A percentile compares a stretch with the other conserved stretches of the same genome.
Conservation (phyloP, 2,329 filamentous ascomycete species). For the Penicillium sp. region DNA sequence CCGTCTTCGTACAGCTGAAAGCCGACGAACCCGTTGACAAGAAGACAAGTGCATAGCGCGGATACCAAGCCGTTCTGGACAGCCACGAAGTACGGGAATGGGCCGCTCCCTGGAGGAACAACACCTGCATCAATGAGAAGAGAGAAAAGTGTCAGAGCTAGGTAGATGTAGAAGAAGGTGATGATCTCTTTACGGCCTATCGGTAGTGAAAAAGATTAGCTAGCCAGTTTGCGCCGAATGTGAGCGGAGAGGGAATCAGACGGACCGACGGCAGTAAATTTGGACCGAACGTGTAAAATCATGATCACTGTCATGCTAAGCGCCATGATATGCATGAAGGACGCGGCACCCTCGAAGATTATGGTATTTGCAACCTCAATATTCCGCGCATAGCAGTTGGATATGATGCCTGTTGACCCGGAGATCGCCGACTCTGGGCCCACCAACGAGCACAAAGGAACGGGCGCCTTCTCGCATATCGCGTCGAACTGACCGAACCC, state of each 20-base stretch:
- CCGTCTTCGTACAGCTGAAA: conserved; percentile 99
- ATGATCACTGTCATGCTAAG: conserved; percentile 93
- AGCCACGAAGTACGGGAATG: conserved; percentile 89
- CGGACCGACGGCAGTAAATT: conserved; percentile 96
- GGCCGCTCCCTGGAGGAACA: conserved; percentile 72
- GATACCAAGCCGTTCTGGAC: conserved; percentile 81
- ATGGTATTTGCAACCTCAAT: conserved; percentile 97
- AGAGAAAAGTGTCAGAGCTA: conserved; percentile 82
- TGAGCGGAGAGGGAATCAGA: conserved; percentile 4
- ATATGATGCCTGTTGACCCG: conserved; percentile 75
- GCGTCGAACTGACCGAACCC: conserved; percentile 87
- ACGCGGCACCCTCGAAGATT: conserved; percentile 91
- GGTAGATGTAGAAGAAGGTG: conserved; percentile 96
- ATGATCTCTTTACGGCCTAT: conserved; percentile 68
- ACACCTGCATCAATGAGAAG: conserved; percentile 91
- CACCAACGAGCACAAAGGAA: conserved; percentile 84
- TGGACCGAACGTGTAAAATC: conserved; percentile 93
- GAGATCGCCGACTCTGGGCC: conserved; percentile 63
- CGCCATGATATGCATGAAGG: conserved; percentile 87
- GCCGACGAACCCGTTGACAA: conserved; percentile 97
- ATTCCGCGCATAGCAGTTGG: conserved; percentile 88
- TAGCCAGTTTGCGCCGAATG: conserved; percentile 3
- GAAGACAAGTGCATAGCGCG: conserved; percentile 79
- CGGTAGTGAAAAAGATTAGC: conserved; percentile 8
- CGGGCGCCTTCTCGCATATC: conserved; percentile 79